phyloP scores from a whole-genome alignment of 1,284 basidiomycete genomes.

The Ceratorhiza oryzae-sativae region DNA sequence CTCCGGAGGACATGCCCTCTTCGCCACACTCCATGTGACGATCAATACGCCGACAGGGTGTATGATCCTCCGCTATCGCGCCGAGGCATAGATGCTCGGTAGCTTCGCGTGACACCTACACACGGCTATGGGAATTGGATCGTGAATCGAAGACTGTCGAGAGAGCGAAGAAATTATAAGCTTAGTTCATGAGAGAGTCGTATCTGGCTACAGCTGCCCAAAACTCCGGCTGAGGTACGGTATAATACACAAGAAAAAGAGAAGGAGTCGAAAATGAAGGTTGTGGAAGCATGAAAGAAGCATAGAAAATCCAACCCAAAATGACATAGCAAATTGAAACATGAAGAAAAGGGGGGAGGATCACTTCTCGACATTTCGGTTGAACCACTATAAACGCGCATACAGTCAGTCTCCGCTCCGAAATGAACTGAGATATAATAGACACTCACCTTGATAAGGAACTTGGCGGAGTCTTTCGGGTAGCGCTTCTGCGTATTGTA shows the following conservation, averaged over 20 bases:
- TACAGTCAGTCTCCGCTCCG: not conserved
- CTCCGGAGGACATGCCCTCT: conserved; percentile 9
- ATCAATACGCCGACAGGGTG: conserved; percentile 18
- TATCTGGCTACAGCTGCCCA: conserved; percentile 34
- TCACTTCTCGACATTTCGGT: conserved; percentile 33
- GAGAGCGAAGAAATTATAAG: conserved; percentile 16
- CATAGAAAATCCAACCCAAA: not conserved
- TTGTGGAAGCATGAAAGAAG: conserved; percentile 3
- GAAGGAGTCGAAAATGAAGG: not conserved
- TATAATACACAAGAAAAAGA: conserved; percentile 29
- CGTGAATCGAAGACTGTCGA: not conserved
- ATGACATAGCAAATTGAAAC: conserved; percentile 4
- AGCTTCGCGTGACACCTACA: not conserved
- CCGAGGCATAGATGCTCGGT: conserved; percentile 13
- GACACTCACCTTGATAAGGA: conserved; percentile 55
- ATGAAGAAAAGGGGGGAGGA: not conserved
- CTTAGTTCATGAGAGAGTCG: conserved; percentile 33
- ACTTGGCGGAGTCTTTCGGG: conserved; percentile 70
- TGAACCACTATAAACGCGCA: conserved; percentile 26
- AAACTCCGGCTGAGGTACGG: conserved; percentile 23
- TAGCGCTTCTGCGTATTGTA: conserved; percentile 73
- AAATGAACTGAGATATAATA: not conserved
- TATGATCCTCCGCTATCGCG: conserved; percentile 19
- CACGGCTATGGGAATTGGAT: not conserved
- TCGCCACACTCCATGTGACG: conserved; percentile 23